Conservation (phyloP, 2,329 filamentous ascomycete species). For the Chaetomium globosum region DNA sequence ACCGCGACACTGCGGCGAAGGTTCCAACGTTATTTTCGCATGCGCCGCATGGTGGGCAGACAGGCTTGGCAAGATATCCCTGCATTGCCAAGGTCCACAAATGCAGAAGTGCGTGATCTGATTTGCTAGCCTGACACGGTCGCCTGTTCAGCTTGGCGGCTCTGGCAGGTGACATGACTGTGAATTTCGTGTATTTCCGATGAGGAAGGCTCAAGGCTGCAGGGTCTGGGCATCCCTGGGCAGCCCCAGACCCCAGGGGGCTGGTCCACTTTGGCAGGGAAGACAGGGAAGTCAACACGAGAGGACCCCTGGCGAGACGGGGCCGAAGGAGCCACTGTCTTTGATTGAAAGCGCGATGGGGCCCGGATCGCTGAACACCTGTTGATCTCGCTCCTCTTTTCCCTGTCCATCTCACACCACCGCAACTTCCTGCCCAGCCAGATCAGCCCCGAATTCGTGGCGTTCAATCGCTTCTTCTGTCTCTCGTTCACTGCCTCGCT, state of each 20-base stretch:
- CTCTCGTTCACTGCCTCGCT: conserved; percentile 29
- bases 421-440: conserved; percentile 11
- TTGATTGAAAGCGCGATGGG: conserved; percentile 29
- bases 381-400: conserved; percentile 7
- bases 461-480: conserved; percentile 29
- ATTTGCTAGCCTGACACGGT: conserved; percentile 25
- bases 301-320: not conserved
- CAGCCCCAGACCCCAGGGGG: conserved; percentile 13
- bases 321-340: conserved; percentile 14
- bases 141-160: conserved; percentile 23
- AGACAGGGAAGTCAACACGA: conserved; percentile 22
- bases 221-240: conserved; percentile 17
- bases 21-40: conserved; percentile 11
- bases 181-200: conserved; percentile 16
- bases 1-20: conserved; percentile 1
- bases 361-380: conserved; percentile 19
- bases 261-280: not conserved
- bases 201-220: conserved; percentile 10
- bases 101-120: not conserved
- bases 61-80: not conserved
- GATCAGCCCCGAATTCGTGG: conserved; percentile 24
- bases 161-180: conserved; percentile 31
- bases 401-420: conserved; percentile 5
- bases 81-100: not conserved
- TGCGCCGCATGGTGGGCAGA: not conserved